Percentiles rank a stretch among this genome's conserved stretches.
These are phyloP conservation scores for Dalechampia spathulata DNA, from an alignment of 441 rosid species.

Conservation along the genomic window DNA sequence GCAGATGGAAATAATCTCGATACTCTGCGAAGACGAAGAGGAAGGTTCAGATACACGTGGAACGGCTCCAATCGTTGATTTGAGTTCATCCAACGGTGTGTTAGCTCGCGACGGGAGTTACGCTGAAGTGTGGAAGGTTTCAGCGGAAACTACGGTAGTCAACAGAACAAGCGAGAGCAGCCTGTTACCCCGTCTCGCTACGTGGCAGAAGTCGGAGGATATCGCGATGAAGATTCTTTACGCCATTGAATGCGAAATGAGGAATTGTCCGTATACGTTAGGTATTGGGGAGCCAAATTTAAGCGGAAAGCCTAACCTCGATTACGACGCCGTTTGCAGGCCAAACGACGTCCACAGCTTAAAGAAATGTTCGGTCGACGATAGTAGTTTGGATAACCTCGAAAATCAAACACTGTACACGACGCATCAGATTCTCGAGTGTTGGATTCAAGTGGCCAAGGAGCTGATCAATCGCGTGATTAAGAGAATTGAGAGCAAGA, in stretches of 20 bases:
- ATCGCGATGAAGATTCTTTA: constrained; percentile 52
- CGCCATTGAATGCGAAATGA: constrained; percentile 73
- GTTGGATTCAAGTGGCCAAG: constrained; percentile 56
- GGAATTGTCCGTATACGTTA: constrained; percentile 58
- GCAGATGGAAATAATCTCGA: constrained; percentile 58
- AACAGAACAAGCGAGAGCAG: constrained; percentile 58
- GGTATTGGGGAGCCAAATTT: constrained; percentile 87
- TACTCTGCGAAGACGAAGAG: constrained; percentile 47
- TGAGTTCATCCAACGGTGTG: constrained; percentile 30
- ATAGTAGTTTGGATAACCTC: constrained; percentile 36
- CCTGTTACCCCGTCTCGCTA: constrained; percentile 61
- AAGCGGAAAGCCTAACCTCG: constrained; percentile 59
- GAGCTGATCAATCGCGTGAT: constrained; percentile 40
- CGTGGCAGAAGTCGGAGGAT: constrained; percentile 73
- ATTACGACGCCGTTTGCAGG: constrained; percentile 68
- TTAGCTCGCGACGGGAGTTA: constrained; percentile 41
- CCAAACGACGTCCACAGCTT: constrained; percentile 53
- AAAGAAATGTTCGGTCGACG: constrained; percentile 40
- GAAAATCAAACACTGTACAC: constrained; percentile 65
- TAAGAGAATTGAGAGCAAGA: constrained; percentile 28
- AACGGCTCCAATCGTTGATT: constrained; percentile 42
- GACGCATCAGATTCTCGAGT: constrained; percentile 69
- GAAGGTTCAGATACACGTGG: constrained; percentile 22
- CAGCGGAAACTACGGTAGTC: constrained; percentile 38
- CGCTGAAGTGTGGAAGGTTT: constrained; percentile 55